Evolutionary conservation across 1,284 basidiomycete genomes (phyloP).

Genomic region (Chondrostereum purpureum): DNA sequence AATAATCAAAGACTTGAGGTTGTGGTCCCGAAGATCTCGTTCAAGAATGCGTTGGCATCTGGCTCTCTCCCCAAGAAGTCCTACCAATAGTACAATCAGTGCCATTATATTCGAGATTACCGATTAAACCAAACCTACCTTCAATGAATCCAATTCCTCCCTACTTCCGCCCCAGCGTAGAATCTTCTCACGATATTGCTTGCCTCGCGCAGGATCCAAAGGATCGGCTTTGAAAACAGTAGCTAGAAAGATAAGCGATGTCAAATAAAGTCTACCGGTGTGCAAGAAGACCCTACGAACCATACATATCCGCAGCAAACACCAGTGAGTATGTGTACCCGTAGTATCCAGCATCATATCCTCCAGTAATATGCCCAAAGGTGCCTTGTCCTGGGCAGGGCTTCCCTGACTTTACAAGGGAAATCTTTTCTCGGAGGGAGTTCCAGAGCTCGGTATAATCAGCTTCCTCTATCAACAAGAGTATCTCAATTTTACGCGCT

Average conservation of each 20-base stretch:
- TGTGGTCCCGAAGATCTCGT: constrained; percentile 47
- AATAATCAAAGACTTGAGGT: no score
- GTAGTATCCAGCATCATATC: constrained; percentile 79
- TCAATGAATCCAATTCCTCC: constrained; percentile 39
- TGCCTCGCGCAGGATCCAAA: constrained; percentile 52
- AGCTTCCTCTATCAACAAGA: constrained; percentile 33
- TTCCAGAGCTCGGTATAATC: constrained; percentile 77
- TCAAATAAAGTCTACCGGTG: not conserved
- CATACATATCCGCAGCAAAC: constrained; percentile 77
- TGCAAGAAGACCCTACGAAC: constrained; percentile 20
- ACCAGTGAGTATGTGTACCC: constrained; percentile 72
- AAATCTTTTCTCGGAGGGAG: constrained; percentile 57
- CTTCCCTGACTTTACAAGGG: constrained; percentile 57
- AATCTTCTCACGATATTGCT: constrained; percentile 49
- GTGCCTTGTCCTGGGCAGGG: constrained; percentile 62
- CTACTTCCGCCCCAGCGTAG: constrained; percentile 49
- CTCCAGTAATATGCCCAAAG: constrained; percentile 68
- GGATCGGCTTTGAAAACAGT: constrained; percentile 77
- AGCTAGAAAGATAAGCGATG: constrained; percentile 23
- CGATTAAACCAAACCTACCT: constrained; percentile 27
- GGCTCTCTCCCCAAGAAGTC: constrained; percentile 74
- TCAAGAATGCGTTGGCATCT: constrained; percentile 71
- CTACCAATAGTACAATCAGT: constrained; percentile 21
- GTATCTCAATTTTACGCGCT: not conserved
- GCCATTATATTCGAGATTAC: not conserved